Evolutionary conservation across 768 basidiomycete species (phyloP), one percentile per base, ranked within the genome.

Genomic region (Pleurotus pulmonarius): DNA sequence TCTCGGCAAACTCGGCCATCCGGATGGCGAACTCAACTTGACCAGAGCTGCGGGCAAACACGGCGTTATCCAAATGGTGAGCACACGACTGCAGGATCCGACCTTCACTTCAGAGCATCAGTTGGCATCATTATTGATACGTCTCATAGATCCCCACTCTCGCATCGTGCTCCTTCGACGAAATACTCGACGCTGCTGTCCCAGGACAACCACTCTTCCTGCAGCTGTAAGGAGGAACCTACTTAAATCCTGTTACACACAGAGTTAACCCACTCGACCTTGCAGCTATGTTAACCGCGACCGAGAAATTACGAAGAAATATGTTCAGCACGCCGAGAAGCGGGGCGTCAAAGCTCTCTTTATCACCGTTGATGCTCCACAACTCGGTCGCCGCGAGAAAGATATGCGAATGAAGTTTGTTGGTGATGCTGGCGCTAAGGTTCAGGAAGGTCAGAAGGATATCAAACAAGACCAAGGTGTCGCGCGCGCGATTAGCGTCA

Each of bases 381-480:
- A 97, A 63, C 85, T 98, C 11, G 96, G 96, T 45, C 83, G 94
- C 11, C 83, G 95, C 56, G 94, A 96, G 69, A 94, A 95, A 84
- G 96, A 98, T 65, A 98, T 98, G 94, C 80, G 96, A 24, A 90
- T 90, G 85, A 96, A 94, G 67, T 98, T 98, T 59, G 91, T 90
- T 40, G 93, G 89, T 2, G 88, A 87, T 29, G 84, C 80, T 6
- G 83, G 81, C 56, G 80, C 82, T 7, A 75, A 70, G 22, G 64
- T 67, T 9, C 80, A 79, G 59, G 67, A 74, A 44, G 86, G 84
- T 2, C 73, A 77, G 12, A 67, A 75, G 40, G 78, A 75, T 13
- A 83, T 94, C 47, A 86, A 94, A 64, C 83, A 90, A 44, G 85
- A 88, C 54, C 91, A 97, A 67, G 96, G 96, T 38, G 95, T 93